Base-by-base conservation (phyloP, 768 basidiomycete species). In the Suillus paluster region DNA sequence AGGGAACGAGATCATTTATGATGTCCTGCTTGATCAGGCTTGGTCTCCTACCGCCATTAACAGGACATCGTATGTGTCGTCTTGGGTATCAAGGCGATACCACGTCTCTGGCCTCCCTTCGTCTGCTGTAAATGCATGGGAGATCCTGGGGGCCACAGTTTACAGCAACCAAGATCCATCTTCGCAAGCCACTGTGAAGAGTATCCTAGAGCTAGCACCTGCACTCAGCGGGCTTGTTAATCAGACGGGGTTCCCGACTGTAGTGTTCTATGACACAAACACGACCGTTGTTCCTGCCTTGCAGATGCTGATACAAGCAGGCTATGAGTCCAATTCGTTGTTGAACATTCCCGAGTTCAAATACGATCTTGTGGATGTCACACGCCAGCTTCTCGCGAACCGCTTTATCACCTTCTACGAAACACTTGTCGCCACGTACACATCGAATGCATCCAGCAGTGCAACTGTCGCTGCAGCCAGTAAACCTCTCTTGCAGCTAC, bases 211-310 rank as follows among this genome's bases (percentile, higher is more conserved):
- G 57, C 69, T 79, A 6, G 67, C 68, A 1, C 79, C 79, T 2
- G 71, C 73, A 0, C 55, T 75, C 38, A 67, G 66, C 0, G 78
- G 78, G 33, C 66, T 80, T 17, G 72, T 73, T 1, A 74, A 76
- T 56, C 70, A 67, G 23, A 71, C 71, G 3, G 75, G 73, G 74
- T 23, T n/a, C n/a, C n/a, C 77, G 0, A 79, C 78, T 19, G 42
- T 68, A 25, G 57, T 79, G 7, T 73, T 73, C 34, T 80, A 80
- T 41, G 71, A 80, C 61, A 78, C 78, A 1, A 68, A 77, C 67
- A 67, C 69, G 1, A 91, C 91, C 6, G 83, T 96, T 46, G 85
- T 93, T 12, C 90, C 94, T 1, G 87, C 94, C 0, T 77, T 97
- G 39, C 83, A 86, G 59, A 94, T 92, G 3, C 76, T 98, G 2